Evolutionary conservation across 1,284 basidiomycete species (phyloP).

Genomic region (Cutaneotrichosporon spelunceum): DNA sequence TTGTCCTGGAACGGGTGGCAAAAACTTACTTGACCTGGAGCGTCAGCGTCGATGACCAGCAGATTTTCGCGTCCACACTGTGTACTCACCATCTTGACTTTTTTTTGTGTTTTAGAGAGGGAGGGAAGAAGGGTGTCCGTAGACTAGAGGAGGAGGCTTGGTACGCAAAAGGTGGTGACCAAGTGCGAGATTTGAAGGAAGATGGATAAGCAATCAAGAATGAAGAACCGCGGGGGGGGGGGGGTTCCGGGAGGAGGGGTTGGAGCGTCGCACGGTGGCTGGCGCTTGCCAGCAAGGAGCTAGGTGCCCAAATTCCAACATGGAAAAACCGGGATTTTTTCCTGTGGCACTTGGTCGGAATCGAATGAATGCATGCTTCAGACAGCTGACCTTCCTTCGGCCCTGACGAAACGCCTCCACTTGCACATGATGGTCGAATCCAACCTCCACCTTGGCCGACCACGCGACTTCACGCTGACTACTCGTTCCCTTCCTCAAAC

Average conservation of each 20-base stretch:
- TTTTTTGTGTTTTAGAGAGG: constrained; percentile 22
- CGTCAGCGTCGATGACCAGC: constrained; percentile 25
- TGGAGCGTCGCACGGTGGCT: background rate
- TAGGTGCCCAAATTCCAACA: background rate
- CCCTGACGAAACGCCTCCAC: background rate
- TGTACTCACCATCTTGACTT: constrained; percentile 46
- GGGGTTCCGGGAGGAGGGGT: background rate
- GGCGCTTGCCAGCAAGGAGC: background rate
- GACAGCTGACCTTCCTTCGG: background rate
- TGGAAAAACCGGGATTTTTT: constrained; percentile 6
- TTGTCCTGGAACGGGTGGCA: background rate
- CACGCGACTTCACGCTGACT: background rate
- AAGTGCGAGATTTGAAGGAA: constrained; percentile 6
- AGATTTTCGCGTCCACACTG: background rate
- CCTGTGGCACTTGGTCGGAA: constrained; percentile 7
- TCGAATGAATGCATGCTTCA: background rate
- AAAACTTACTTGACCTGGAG: constrained; percentile 45
- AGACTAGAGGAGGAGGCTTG: background rate
- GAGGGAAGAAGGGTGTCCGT: constrained; percentile 12
- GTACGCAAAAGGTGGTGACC: constrained; percentile 13
- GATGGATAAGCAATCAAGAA: constrained; percentile 9
- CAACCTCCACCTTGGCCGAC: constrained; percentile 1
- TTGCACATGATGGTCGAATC: background rate
- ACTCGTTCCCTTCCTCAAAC: background rate
- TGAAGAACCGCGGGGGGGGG: background rate